A percentile compares a stretch with the other conserved stretches of the same genome.
phyloP scores from a whole-genome alignment of 768 basidiomycete genomes.

The Neoboletus magnificus region DNA sequence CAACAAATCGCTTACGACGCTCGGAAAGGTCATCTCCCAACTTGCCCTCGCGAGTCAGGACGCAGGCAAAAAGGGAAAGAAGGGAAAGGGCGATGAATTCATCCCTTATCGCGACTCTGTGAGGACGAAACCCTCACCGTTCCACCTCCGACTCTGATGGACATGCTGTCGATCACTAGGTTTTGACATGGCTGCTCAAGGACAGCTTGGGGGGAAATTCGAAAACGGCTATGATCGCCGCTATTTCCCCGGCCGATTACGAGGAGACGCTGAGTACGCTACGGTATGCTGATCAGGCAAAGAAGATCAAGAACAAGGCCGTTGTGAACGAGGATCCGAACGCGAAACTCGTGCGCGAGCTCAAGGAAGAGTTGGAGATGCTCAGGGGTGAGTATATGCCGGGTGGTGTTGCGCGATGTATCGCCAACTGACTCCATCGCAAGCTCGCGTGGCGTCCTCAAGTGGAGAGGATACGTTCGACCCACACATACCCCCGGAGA shows the following conservation, averaged over 20 bases:
- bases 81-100: constrained; percentile 87
- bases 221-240: constrained; percentile 99
- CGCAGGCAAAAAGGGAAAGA: constrained; percentile 81
- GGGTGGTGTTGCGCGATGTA: not conserved
- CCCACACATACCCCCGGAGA: constrained; percentile 84
- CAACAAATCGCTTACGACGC: constrained; percentile 96
- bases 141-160: constrained; percentile 1
- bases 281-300: constrained; percentile 97
- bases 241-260: constrained; percentile 97
- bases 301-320: constrained; percentile 99
- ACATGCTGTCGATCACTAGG: constrained; percentile 41
- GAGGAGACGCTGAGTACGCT: constrained; percentile 96
- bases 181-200: constrained; percentile 96
- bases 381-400: constrained; percentile 60
- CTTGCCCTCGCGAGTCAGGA: constrained; percentile 60
- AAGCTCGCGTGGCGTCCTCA: constrained; percentile 72
- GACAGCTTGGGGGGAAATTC: constrained; percentile 97
- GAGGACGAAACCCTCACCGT: constrained; percentile 27
- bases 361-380: constrained; percentile 96
- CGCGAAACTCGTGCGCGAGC: constrained; percentile 95
- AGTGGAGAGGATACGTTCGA: constrained; percentile 77
- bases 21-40: constrained; percentile 95
- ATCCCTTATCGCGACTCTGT: constrained; percentile 98
- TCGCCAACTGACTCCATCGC: constrained; percentile 6
- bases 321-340: constrained; percentile 99